Conservation (phyloP, 2,329 filamentous ascomycete genomes). For the Xylariaceae sp. region DNA sequence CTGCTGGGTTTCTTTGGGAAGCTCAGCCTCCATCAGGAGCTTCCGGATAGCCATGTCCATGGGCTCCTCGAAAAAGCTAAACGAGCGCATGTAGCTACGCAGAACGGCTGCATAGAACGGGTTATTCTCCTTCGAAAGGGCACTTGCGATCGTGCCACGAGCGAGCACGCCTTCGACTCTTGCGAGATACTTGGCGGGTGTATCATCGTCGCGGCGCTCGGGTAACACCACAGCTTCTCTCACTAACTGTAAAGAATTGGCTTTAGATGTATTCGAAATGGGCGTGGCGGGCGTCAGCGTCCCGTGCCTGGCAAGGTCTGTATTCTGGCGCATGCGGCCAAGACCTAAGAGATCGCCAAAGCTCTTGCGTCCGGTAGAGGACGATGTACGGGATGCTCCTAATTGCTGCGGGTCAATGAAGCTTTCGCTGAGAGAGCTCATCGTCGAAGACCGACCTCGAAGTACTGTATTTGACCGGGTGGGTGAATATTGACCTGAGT, state of each 20-base stretch:
- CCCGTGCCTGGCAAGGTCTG: constrained; percentile 65
- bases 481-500: constrained; percentile 63
- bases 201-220: constrained; percentile 78
- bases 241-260: constrained; percentile 73
- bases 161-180: constrained; percentile 76
- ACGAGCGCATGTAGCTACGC: constrained; percentile 90
- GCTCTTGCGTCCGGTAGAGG: constrained; percentile 86
- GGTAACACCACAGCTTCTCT: constrained; percentile 69
- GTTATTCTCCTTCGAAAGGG: constrained; percentile 81
- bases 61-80: constrained; percentile 91
- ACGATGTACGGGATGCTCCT: constrained; percentile 68
- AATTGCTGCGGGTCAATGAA: constrained; percentile 65
- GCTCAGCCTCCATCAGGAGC: constrained; percentile 89
- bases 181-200: constrained; percentile 80
- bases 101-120: constrained; percentile 77
- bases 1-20: constrained; percentile 96
- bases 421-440: constrained; percentile 72
- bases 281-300: constrained; percentile 66
- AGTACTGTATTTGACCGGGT: constrained; percentile 54
- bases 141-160: constrained; percentile 75
- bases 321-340: constrained; percentile 72
- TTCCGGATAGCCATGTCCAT: constrained; percentile 98
- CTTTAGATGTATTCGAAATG: constrained; percentile 65
- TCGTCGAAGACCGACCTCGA: constrained; percentile 79
- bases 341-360: constrained; percentile 84